These are phyloP conservation scores for Diplodia seriata DNA, from an alignment of 2,329 filamentous ascomycete species.

Conservation along the genomic window DNA sequence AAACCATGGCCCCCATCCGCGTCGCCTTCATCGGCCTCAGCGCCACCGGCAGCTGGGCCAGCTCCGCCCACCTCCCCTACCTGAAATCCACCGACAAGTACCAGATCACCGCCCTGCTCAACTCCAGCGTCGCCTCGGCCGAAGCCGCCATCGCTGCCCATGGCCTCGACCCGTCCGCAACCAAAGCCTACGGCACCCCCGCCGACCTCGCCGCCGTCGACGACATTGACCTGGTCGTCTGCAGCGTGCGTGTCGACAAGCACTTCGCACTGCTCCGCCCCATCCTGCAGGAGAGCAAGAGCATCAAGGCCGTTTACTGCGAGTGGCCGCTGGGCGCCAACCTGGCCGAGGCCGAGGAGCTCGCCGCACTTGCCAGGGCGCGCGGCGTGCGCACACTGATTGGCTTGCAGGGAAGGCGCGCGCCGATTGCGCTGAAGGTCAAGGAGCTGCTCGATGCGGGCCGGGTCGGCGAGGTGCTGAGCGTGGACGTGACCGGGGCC, in stretches of 20 bases:
- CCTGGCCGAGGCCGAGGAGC: constrained; percentile 51
- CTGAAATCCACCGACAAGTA: constrained; percentile 48
- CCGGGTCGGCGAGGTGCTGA: constrained; percentile 54
- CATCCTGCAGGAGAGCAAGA: constrained; percentile 48
- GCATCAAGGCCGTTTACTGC: constrained; percentile 55
- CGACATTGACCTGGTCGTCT: constrained; percentile 57
- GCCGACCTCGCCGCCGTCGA: constrained; percentile 54
- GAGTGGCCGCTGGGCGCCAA: constrained; percentile 59
- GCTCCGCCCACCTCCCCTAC: constrained; percentile 49
- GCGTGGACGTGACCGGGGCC: constrained; percentile 44
- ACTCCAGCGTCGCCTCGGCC: constrained; percentile 55
- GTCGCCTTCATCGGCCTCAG: constrained; percentile 46
- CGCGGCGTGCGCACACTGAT: constrained; percentile 55
- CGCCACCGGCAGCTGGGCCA: constrained; percentile 48
- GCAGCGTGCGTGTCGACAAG: constrained; percentile 52
- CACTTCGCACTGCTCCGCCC: constrained; percentile 54
- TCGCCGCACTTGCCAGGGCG: constrained; percentile 50
- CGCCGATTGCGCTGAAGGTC: constrained; percentile 51
- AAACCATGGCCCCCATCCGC: constrained; percentile 40
- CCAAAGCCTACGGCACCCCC: constrained; percentile 54
- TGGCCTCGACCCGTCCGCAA: constrained; percentile 44
- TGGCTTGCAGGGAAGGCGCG: constrained; percentile 54
- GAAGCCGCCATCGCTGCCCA: constrained; percentile 52
- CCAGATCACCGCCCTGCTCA: constrained; percentile 59
- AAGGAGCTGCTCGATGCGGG: constrained; percentile 53